phyloP scores from a whole-genome alignment of 495 filamentous ascomycete genomes.

The Cercophora scortea region DNA sequence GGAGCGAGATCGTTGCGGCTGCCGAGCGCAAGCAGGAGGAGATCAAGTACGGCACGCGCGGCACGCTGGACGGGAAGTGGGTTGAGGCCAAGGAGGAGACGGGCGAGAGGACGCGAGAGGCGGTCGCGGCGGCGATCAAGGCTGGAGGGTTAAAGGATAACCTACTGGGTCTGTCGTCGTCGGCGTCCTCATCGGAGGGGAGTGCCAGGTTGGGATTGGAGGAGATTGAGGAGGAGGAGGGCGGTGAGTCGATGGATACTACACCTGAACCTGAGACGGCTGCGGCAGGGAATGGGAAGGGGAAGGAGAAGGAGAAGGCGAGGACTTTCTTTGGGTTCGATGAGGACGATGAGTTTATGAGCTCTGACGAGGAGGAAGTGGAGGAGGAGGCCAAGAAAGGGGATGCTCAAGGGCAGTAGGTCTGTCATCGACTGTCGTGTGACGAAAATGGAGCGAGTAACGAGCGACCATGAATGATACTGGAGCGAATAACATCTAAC shows the following conservation, averaged over 20 bases:
- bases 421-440: background rate
- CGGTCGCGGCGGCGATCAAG: constrained; percentile 70
- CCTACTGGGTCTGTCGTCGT: constrained; percentile 7
- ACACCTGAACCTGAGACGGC: constrained; percentile 19
- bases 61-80: constrained; percentile 82
- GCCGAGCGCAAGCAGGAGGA: constrained; percentile 77
- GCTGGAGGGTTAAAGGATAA: constrained; percentile 51
- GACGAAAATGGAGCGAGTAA: background rate
- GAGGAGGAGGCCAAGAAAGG: no score
- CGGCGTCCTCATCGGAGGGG: constrained; percentile 29
- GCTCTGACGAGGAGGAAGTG: constrained; percentile 65
- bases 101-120: constrained; percentile 74
- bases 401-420: background rate
- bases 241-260: constrained; percentile 27
- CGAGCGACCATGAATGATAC: background rate
- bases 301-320: constrained; percentile 36
- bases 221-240: constrained; percentile 24
- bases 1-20: constrained; percentile 76
- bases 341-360: constrained; percentile 88
- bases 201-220: constrained; percentile 20
- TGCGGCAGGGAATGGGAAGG: constrained; percentile 5
- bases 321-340: constrained; percentile 75
- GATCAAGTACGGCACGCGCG: constrained; percentile 59
- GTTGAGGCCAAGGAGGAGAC: constrained; percentile 85
- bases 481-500: no score